These are phyloP conservation scores for Cercophora newfieldiana DNA, from an alignment of 495 filamentous ascomycete genomes.

Conservation along the genomic window DNA sequence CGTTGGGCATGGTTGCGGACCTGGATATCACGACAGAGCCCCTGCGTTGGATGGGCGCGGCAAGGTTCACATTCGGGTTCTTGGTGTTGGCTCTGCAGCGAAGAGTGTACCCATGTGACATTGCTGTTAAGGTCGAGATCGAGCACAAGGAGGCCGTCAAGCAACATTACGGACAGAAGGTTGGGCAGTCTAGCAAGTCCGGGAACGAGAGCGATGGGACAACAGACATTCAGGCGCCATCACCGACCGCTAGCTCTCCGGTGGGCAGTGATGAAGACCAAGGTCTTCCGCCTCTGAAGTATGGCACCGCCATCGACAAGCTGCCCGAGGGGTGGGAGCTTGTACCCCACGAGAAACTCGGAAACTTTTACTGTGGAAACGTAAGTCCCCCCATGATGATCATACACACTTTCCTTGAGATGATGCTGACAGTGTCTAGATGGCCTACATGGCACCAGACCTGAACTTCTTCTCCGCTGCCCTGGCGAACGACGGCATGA, in stretches of 20 bases:
- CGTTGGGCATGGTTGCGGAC: slow-evolving; percentile 87
- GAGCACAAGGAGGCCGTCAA: slow-evolving; percentile 75
- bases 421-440: slow-evolving; percentile 41
- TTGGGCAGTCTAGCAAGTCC: not conserved
- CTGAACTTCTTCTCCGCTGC: slow-evolving; percentile 87
- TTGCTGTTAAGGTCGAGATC: slow-evolving; percentile 78
- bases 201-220: slow-evolving; percentile 34
- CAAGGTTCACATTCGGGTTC: slow-evolving; percentile 83
- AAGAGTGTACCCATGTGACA: slow-evolving; percentile 81
- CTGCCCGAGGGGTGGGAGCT: slow-evolving; percentile 75
- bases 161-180: slow-evolving; percentile 58
- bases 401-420: slow-evolving; percentile 1
- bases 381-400: slow-evolving; percentile 33
- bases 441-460: slow-evolving; percentile 87
- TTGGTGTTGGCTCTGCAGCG: slow-evolving; percentile 68
- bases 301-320: slow-evolving; percentile 74
- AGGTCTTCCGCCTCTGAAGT: slow-evolving; percentile 71
- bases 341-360: slow-evolving; percentile 70
- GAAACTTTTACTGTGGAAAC: slow-evolving; percentile 94
- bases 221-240: slow-evolving; percentile 15
- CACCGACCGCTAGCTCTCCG: not conserved
- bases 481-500: slow-evolving; percentile 77
- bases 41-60: slow-evolving; percentile 85
- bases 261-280: slow-evolving; percentile 11
- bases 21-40: slow-evolving; percentile 85